Evolutionary conservation across 2,329 filamentous ascomycete species (phyloP).

Genomic region (Botrytis fragariae): DNA sequence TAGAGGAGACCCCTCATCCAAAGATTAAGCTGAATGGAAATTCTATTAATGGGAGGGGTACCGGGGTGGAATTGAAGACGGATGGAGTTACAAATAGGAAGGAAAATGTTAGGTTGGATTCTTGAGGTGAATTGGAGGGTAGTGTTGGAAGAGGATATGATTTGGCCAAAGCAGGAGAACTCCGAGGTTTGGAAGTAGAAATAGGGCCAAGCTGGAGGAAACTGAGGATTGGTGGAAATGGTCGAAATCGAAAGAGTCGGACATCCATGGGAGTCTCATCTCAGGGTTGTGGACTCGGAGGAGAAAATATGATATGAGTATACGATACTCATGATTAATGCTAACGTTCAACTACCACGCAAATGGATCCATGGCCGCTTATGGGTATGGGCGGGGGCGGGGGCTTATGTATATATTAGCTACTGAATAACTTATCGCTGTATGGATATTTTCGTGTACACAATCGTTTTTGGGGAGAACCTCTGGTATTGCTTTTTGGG

Average conservation of each 20-base stretch:
- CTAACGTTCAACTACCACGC: neutral
- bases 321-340: slow-evolving; percentile 6
- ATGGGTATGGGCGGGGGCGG: neutral
- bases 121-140: neutral
- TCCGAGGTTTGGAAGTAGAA: neutral
- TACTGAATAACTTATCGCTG: neutral
- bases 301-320: neutral
- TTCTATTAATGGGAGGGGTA: slow-evolving; percentile 20
- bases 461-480: neutral
- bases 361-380: neutral
- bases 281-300: neutral
- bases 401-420: neutral
- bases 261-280: neutral
- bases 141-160: neutral
- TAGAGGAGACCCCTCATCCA: neutral
- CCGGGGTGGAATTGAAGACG: slow-evolving; percentile 16
- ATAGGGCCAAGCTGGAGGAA: neutral
- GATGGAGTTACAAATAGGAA: slow-evolving; percentile 25
- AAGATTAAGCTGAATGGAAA: slow-evolving; percentile 23
- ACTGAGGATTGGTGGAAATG: neutral
- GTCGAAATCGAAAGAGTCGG: neutral
- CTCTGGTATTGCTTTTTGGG: neutral
- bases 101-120: slow-evolving; percentile 7
- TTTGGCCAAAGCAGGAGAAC: neutral
- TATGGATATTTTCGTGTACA: neutral